These are phyloP conservation scores for Talaromyces nanjingensis DNA, from an alignment of 495 filamentous ascomycete species.

Conservation along the genomic window DNA sequence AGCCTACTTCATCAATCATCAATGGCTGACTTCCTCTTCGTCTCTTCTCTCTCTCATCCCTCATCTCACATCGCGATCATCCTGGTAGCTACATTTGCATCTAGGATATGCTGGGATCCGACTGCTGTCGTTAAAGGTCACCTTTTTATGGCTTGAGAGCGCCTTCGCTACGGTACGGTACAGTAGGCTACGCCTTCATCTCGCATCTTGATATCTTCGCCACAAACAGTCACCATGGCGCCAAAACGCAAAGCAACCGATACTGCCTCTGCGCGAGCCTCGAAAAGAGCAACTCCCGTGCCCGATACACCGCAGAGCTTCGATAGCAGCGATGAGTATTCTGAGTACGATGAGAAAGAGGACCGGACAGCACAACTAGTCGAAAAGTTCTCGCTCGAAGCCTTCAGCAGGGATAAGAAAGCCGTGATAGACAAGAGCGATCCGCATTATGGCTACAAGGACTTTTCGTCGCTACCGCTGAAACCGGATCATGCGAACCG, in stretches of 20 bases:
- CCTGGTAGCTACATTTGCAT: neutral
- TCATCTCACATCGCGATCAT: neutral
- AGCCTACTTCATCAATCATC: neutral
- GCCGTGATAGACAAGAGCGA: conserved; percentile 31
- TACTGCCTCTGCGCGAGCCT: conserved; percentile 50
- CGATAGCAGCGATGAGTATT: conserved; percentile 64
- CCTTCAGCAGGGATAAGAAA: conserved; percentile 36
- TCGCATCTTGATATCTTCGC: neutral
- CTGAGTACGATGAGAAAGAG: conserved; percentile 49
- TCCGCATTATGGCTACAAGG: conserved; percentile 57
- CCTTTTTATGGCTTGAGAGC: neutral
- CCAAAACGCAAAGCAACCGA: conserved; percentile 71
- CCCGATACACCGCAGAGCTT: conserved; percentile 59
- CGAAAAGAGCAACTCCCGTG: conserved; percentile 62
- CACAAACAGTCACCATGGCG: conserved; percentile 46
- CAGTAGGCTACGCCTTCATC: neutral
- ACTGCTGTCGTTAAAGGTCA: conserved; percentile 5
- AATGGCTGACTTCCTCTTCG: neutral
- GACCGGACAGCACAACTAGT: conserved; percentile 46
- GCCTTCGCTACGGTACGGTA: neutral
- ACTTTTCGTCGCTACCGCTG: conserved; percentile 72
- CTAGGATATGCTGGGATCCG: conserved; percentile 7
- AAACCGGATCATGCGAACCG: conserved; percentile 85
- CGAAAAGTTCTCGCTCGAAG: conserved; percentile 58
- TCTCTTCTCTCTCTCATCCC: neutral